These are phyloP conservation scores for Salvia sclarea DNA, from an alignment of 305 asterid genomes.

Conservation along the genomic window DNA sequence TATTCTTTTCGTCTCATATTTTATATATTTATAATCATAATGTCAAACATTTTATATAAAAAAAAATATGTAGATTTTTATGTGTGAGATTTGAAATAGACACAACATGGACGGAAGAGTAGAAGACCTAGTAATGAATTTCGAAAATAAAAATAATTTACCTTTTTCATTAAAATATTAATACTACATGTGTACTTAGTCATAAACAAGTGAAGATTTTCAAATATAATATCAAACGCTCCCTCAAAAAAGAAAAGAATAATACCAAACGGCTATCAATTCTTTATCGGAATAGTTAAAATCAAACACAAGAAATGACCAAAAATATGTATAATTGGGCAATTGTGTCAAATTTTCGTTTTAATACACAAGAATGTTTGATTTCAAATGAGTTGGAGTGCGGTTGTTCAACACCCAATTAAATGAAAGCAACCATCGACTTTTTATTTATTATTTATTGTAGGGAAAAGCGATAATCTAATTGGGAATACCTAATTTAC, in stretches of 20 bases:
- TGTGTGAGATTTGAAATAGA: background rate
- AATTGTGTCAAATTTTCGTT: background rate
- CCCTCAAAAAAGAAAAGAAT: background rate
- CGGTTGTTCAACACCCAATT: constrained; percentile 32
- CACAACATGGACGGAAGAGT: background rate
- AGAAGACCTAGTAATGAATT: background rate
- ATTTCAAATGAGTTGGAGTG: constrained; percentile 29
- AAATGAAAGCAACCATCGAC: background rate
- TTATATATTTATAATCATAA: background rate
- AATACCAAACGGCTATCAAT: background rate
- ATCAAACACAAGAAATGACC: constrained; percentile 9
- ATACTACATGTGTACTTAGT: background rate
- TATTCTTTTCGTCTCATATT: background rate
- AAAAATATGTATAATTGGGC: background rate
- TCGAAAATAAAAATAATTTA: background rate
- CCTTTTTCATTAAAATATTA: background rate
- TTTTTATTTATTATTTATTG: background rate
- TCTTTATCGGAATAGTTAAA: background rate
- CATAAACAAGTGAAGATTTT: no score
- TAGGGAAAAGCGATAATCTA: constrained; percentile 9
- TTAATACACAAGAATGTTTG: background rate
- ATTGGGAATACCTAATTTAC: background rate
- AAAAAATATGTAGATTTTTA: no score
- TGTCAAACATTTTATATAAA: no score
- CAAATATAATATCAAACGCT: background rate